Conservation (phyloP, 257 asterid genomes). For the Solanum bulbocastanum region DNA sequence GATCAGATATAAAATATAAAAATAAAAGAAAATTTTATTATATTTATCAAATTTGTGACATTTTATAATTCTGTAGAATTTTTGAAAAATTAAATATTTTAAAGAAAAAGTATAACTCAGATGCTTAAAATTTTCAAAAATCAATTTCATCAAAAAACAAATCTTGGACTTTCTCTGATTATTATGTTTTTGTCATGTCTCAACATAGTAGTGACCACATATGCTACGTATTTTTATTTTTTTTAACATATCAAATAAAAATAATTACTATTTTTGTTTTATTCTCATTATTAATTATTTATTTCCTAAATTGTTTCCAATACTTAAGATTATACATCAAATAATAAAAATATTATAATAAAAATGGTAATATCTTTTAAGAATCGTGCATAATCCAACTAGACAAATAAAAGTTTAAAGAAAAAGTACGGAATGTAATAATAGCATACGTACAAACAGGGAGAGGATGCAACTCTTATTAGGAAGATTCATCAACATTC, state of each 20-base stretch:
- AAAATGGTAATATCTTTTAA: too few relatives aligned
- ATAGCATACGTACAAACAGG: neutral
- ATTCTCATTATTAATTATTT: neutral
- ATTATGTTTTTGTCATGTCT: neutral
- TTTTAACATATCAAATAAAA: too few relatives aligned
- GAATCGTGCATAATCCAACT: accelerated
- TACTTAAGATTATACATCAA: accelerated
- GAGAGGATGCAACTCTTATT: neutral
- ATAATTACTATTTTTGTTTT: too few relatives aligned
- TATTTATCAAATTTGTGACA: neutral
- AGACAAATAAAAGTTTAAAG: too few relatives aligned
- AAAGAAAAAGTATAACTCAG: neutral
- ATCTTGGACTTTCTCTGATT: too few relatives aligned
- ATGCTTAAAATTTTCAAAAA: too few relatives aligned
- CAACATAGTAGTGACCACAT: neutral
- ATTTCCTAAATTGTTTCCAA: neutral
- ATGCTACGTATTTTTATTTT: neutral
- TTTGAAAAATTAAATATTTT: too few relatives aligned
- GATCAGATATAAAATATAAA: neutral
- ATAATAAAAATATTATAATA: too few relatives aligned
- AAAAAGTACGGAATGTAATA: neutral
- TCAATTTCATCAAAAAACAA: too few relatives aligned
- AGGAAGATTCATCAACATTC: accelerated
- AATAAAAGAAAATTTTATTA: too few relatives aligned
- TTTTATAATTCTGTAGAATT: too few relatives aligned